Evolutionary conservation across 2,329 filamentous ascomycete species (phyloP).

Genomic region (Microdochium nivale): DNA sequence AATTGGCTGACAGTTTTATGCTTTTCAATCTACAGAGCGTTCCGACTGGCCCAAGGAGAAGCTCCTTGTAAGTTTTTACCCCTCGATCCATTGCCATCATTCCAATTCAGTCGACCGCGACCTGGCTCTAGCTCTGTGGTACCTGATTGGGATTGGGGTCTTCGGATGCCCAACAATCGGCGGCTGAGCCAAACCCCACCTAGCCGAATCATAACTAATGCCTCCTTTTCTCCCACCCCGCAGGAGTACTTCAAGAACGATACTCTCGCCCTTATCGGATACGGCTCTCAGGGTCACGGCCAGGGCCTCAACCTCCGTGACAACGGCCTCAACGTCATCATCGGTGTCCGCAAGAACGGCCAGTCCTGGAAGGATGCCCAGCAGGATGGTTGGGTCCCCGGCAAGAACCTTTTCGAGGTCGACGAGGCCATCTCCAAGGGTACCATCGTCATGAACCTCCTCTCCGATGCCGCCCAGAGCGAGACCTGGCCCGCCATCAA

Average conservation of each 20-base stretch:
- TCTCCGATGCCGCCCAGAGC: slow-evolving; percentile 93
- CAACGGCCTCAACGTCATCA: slow-evolving; percentile 98
- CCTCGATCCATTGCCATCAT: background rate
- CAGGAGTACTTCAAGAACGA: slow-evolving; percentile 99
- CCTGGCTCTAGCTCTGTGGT: background rate
- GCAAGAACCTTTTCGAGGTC: slow-evolving; percentile 98
- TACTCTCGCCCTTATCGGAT: slow-evolving; percentile 97
- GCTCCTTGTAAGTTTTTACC: slow-evolving; percentile 66
- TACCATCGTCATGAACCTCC: slow-evolving; percentile 98
- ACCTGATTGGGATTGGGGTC: background rate
- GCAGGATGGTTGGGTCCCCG: slow-evolving; percentile 95
- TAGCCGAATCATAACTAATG: slow-evolving; percentile 9
- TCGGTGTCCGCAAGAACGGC: slow-evolving; percentile 97
- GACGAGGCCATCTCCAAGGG: slow-evolving; percentile 91
- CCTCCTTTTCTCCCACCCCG: slow-evolving; percentile 3
- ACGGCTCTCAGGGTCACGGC: slow-evolving; percentile 95
- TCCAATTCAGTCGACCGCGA: slow-evolving; percentile 3
- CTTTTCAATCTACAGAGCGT: slow-evolving; percentile 57
- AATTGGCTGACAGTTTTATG: slow-evolving; percentile 5
- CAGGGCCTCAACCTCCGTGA: slow-evolving; percentile 99
- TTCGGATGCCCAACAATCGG: background rate
- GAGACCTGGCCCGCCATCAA: slow-evolving; percentile 99
- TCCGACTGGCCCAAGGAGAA: slow-evolving; percentile 98
- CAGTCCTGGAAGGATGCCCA: slow-evolving; percentile 96
- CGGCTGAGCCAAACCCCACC: background rate